A percentile compares a stretch with the other conserved stretches of the same genome.
Evolutionary conservation across 768 basidiomycete species (phyloP).

Genomic region (Phanerodontia chrysosporium): DNA sequence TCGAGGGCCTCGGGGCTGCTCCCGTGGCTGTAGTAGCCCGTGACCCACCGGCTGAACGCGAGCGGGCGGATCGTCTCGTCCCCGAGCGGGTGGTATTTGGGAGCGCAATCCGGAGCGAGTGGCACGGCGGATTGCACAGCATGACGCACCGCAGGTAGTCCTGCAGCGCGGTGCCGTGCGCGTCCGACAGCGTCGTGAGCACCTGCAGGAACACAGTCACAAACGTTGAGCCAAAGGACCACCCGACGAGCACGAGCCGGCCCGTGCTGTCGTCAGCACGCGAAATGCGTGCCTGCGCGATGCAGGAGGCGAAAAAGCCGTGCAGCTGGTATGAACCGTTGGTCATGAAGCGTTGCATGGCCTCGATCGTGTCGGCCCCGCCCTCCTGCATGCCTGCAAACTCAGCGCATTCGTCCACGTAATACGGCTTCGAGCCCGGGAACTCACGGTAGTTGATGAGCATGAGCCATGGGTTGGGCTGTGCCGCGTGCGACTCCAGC

Average conservation of each 20-base stretch:
- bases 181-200: background rate
- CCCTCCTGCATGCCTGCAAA: background rate
- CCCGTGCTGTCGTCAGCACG: constrained; percentile 21
- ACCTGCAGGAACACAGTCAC: constrained; percentile 1
- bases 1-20: constrained; percentile 3
- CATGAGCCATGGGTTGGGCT: constrained; percentile 2
- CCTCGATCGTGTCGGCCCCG: background rate
- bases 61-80: background rate
- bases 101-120: constrained; percentile 2
- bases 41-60: constrained; percentile 4
- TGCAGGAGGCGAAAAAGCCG: constrained; percentile 2
- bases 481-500: background rate
- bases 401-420: background rate
- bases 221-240: constrained; percentile 6
- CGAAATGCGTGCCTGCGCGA: constrained; percentile 1
- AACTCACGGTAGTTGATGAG: constrained; percentile 9
- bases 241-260: background rate
- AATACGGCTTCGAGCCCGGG: background rate
- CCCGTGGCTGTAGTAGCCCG: constrained; percentile 12
- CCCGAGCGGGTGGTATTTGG: constrained; percentile 6
- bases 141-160: constrained; percentile 2
- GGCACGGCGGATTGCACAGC: constrained; percentile 6
- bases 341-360: background rate
- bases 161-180: background rate
- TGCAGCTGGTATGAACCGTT: background rate